phyloP scores from a whole-genome alignment of 2,329 filamentous ascomycete genomes.

The Hypoxylon sp. region DNA sequence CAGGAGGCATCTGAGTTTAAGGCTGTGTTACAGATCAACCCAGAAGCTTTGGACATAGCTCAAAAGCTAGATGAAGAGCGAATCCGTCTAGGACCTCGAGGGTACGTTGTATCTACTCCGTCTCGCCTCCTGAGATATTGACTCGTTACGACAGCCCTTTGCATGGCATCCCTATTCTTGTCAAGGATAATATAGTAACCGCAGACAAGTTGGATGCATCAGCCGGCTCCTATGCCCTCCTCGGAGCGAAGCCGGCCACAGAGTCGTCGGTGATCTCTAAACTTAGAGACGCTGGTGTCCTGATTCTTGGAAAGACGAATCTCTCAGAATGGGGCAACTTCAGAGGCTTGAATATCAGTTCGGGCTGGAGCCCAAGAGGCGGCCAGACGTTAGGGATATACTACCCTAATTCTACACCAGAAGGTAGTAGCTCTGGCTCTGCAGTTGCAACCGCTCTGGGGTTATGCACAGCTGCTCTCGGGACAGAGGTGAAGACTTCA shows the following conservation, averaged over 20 bases:
- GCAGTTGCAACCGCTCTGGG: constrained; percentile 72
- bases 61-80: too few species aligned
- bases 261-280: constrained; percentile 73
- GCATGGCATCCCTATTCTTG: constrained; percentile 75
- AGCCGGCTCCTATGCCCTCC: constrained; percentile 73
- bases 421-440: constrained; percentile 73
- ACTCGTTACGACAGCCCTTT: constrained; percentile 58
- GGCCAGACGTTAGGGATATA: constrained; percentile 75
- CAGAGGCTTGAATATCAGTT: constrained; percentile 69
- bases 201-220: constrained; percentile 70
- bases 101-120: too few species aligned
- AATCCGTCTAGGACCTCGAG: too few species aligned
- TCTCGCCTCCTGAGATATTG: too few species aligned
- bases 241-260: constrained; percentile 69
- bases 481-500: constrained; percentile 62
- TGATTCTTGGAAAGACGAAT: constrained; percentile 77
- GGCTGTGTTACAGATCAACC: too few species aligned
- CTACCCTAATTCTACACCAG: constrained; percentile 72
- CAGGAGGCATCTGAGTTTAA: too few species aligned
- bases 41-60: too few species aligned
- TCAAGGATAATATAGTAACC: constrained; percentile 79
- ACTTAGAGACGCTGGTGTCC: constrained; percentile 71
- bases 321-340: constrained; percentile 76
- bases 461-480: constrained; percentile 70
- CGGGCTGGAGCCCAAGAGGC: constrained; percentile 76